Base-by-base conservation (phyloP, 2,329 filamentous ascomycete species). In the Exophiala sideris region DNA sequence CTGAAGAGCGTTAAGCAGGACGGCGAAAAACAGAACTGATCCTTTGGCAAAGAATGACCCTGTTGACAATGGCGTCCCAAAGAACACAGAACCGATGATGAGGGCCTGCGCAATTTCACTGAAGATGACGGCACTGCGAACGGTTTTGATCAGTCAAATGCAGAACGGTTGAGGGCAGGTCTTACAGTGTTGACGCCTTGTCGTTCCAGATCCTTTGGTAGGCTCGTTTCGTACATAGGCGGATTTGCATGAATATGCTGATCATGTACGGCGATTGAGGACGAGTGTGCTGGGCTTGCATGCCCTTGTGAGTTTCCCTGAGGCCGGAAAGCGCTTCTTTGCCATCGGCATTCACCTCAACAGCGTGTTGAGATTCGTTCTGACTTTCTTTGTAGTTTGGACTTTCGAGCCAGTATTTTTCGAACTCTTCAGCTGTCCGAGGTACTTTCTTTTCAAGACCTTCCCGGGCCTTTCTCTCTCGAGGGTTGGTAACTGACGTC, bases 151-250 rank as follows among this genome's bases (percentile, higher is more conserved):
- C 34, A 45, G 35, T 34, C 16, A 29, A 10, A 29, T 24, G 18
- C 20, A 41, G 11, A 12, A 12, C 84, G 81, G 0, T 42, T 71
- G 40, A 33, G 18, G 2, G 38, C 46, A 21, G 2, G 35, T 82
- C 65, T 84, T 85, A 85, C 52, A 62, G 53, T 11, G 58, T 58
- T 10, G 59, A 58, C 0, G 79, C 73, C 63, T 83, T 85, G 67
- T 87, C 83, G 42, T 84, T 83, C 76, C 79, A 82, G 1, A 87
- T 62, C 20, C 87, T 82, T 61, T 86, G 83, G 56, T 86, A 86
- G 59, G 86, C 83, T 4, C 85, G 77, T 8, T 65, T 67, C 11
- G 85, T 67, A 50, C 79, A 81, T 1, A 80, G 74, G 35, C 73
- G 78, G 21, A 86, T 75, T 62, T 88, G 84, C 1, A 69, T 68